These are phyloP conservation scores for Puccinia hordei DNA, from an alignment of 1,284 basidiomycete genomes.

Conservation along the genomic window DNA sequence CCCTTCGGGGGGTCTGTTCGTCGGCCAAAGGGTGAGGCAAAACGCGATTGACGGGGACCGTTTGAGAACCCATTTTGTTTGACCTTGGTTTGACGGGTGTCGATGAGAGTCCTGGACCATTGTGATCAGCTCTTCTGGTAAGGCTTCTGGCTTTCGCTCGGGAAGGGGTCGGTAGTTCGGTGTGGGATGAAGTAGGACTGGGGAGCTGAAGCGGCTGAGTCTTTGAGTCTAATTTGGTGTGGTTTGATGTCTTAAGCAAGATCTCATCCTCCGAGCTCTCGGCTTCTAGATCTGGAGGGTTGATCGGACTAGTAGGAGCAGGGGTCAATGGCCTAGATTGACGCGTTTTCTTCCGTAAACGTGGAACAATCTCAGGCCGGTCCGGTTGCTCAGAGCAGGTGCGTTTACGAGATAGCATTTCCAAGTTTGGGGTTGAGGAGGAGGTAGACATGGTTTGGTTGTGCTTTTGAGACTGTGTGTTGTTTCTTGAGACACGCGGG, in stretches of 20 bases:
- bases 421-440: background rate
- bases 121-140: background rate
- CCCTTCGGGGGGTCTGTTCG: background rate
- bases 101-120: background rate
- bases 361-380: background rate
- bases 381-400: background rate
- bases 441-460: background rate
- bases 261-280: conserved; percentile 12
- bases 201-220: conserved; percentile 1
- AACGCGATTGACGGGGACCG: background rate
- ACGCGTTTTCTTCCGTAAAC: background rate
- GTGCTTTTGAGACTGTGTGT: background rate
- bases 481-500: conserved; percentile 4
- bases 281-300: background rate
- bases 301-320: conserved; percentile 7
- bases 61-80: background rate
- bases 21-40: background rate
- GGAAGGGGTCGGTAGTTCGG: background rate
- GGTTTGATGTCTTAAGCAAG: background rate
- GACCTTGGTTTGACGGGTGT: background rate
- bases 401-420: background rate
- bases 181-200: conserved; percentile 9
- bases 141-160: background rate
- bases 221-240: background rate
- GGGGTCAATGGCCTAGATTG: conserved; percentile 9